A percentile compares a stretch with the other conserved stretches of the same genome.
Conservation (phyloP, 306 rosid genomes). For the Aeschynomene evenia region DNA sequence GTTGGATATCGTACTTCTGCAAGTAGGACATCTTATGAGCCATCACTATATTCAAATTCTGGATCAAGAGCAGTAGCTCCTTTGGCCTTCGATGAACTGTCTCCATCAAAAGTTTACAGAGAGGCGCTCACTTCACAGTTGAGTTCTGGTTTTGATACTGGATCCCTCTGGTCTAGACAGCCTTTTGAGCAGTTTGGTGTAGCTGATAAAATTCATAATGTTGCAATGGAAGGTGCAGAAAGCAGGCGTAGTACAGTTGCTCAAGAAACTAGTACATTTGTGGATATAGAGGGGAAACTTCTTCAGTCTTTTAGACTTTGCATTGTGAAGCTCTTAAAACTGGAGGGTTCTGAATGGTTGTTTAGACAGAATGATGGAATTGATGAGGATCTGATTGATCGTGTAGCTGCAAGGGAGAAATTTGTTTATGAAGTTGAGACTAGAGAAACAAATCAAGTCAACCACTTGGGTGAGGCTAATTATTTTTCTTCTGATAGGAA, state of each 20-base stretch:
- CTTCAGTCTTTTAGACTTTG: slow-evolving; percentile 79
- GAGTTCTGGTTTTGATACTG: slow-evolving; percentile 55
- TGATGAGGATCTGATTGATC: slow-evolving; percentile 86
- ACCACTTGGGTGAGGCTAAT: slow-evolving; percentile 47
- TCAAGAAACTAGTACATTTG: not conserved
- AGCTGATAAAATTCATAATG: slow-evolving; percentile 45
- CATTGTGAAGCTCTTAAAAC: slow-evolving; percentile 73
- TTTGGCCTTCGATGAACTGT: slow-evolving; percentile 72
- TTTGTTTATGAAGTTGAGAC: slow-evolving; percentile 74
- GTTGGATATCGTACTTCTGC: slow-evolving; percentile 55
- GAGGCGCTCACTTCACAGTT: slow-evolving; percentile 55
- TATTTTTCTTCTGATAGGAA: slow-evolving; percentile 57
- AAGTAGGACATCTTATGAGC: slow-evolving; percentile 43
- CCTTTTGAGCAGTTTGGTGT: slow-evolving; percentile 94
- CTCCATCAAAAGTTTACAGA: slow-evolving; percentile 59
- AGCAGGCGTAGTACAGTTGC: not conserved
- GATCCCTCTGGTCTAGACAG: slow-evolving; percentile 87
- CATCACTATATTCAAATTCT: slow-evolving; percentile 43
- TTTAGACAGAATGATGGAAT: slow-evolving; percentile 84
- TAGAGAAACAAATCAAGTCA: slow-evolving; percentile 50
- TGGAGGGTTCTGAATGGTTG: slow-evolving; percentile 96
- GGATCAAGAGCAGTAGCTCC: slow-evolving; percentile 56
- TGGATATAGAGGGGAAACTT: slow-evolving; percentile 60
- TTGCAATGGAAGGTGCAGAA: slow-evolving; percentile 49
- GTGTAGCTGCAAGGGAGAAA: slow-evolving; percentile 92